Conservation (phyloP, 2,329 filamentous ascomycete genomes). For the Colletotrichum higginsianum region DNA sequence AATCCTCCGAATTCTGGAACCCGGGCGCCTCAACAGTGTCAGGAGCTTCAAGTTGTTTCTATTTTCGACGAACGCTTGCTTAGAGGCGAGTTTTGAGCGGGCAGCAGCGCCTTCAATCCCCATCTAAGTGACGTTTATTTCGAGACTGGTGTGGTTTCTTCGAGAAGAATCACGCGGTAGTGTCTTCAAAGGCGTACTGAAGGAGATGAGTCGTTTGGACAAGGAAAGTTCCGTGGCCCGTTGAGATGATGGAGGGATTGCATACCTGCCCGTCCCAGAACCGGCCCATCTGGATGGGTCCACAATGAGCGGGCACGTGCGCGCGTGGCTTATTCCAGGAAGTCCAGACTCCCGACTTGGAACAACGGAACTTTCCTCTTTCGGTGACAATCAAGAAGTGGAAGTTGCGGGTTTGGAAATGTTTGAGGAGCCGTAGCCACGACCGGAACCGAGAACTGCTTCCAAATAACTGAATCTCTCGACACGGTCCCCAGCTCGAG, state of each 20-base stretch:
- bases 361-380: constrained; percentile 1
- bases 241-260: neutral
- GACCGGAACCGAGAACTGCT: neutral
- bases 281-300: neutral
- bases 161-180: neutral
- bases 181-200: neutral
- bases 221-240: neutral
- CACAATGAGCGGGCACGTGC: constrained; percentile 12
- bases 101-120: neutral
- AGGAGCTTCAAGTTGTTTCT: neutral
- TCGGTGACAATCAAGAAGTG: neutral
- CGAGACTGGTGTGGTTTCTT: neutral
- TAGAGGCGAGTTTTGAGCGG: neutral
- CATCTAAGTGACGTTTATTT: neutral
- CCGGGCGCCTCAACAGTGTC: neutral
- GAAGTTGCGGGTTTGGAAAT: neutral
- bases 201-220: constrained; percentile 2
- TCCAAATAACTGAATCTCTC: neutral
- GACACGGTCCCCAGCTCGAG: neutral
- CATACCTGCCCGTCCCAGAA: neutral
- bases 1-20: neutral
- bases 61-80: neutral
- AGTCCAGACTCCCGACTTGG: neutral
- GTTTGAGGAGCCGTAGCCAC: constrained; percentile 2
- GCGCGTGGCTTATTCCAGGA: neutral